Percentiles rank a stretch among this genome's conserved stretches.
Evolutionary conservation across 2,329 filamentous ascomycete species (phyloP).

Genomic region (Talaromyces sp.): DNA sequence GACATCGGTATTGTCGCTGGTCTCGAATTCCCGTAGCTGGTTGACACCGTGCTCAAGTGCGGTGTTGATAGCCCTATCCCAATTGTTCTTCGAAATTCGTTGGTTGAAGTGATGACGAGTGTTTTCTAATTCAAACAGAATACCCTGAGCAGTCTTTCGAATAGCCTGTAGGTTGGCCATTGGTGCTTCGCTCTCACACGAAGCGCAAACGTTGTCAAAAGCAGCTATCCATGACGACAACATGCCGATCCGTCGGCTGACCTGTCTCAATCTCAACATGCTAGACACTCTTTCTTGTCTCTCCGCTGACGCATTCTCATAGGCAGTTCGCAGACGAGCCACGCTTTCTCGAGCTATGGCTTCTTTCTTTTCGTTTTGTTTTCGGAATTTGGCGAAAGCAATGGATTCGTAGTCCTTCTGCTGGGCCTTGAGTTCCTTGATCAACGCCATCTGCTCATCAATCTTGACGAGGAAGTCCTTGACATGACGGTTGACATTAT

Average conservation of each 20-base stretch:
- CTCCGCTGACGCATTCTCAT: constrained; percentile 72
- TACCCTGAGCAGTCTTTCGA: constrained; percentile 82
- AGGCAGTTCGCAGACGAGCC: constrained; percentile 72
- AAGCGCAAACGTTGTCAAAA: constrained; percentile 77
- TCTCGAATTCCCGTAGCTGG: constrained; percentile 68
- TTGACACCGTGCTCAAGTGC: constrained; percentile 79
- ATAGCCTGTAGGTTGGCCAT: constrained; percentile 66
- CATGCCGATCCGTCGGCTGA: constrained; percentile 78
- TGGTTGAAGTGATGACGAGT: constrained; percentile 90
- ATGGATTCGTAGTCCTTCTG: constrained; percentile 80
- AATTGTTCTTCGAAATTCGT: constrained; percentile 70
- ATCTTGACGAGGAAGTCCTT: constrained; percentile 99
- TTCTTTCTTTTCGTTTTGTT: constrained; percentile 82
- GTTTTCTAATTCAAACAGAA: constrained; percentile 80
- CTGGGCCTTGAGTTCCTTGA: constrained; percentile 90
- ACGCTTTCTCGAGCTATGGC: constrained; percentile 70
- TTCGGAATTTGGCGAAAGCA: constrained; percentile 84
- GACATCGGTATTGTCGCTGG: constrained; percentile 61
- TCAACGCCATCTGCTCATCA: constrained; percentile 94
- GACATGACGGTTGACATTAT: constrained; percentile 97
- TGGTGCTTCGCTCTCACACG: constrained; percentile 60
- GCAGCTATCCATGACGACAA: constrained; percentile 90
- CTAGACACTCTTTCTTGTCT: constrained; percentile 71
- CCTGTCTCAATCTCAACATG: constrained; percentile 75
- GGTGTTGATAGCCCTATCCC: constrained; percentile 82